A percentile compares a stretch with the other conserved stretches of the same genome.
Conservation (phyloP, 768 basidiomycete species). For the Scleroderma citrinum region DNA sequence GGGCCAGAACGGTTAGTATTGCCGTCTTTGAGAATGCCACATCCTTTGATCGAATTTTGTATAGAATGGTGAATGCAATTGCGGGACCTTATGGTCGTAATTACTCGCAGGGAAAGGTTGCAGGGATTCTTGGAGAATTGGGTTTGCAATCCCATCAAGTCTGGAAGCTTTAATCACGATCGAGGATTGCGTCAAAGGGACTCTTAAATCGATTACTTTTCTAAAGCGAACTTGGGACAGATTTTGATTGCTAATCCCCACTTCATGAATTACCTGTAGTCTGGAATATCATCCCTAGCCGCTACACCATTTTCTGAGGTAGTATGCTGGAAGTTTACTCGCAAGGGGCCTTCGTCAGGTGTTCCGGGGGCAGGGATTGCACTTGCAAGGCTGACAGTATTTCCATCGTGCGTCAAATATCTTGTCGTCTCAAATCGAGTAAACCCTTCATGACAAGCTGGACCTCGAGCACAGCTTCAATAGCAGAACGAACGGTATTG, state of each 20-base stretch:
- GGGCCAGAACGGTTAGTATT: constrained; percentile 73
- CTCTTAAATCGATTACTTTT: too few species aligned
- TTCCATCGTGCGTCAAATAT: constrained; percentile 36
- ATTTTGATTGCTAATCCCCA: too few species aligned
- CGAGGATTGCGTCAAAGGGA: not conserved
- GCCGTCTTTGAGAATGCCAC: not conserved
- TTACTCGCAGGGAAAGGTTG: constrained; percentile 66
- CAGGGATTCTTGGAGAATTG: constrained; percentile 59
- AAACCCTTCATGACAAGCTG: constrained; percentile 82
- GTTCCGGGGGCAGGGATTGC: not conserved
- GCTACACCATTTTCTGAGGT: too few species aligned
- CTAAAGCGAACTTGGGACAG: too few species aligned
- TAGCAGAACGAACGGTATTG: constrained; percentile 61
- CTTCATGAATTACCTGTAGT: too few species aligned
- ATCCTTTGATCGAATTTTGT: not conserved
- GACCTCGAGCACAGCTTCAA: constrained; percentile 74
- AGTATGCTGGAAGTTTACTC: too few species aligned
- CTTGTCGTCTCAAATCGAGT: constrained; percentile 70
- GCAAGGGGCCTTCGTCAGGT: not conserved
- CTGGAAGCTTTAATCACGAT: constrained; percentile 48
- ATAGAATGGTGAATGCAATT: constrained; percentile 69
- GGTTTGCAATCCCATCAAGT: constrained; percentile 61
- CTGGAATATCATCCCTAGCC: too few species aligned
- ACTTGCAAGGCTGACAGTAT: not conserved
- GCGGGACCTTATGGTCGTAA: constrained; percentile 75